Percentiles rank a stretch among this genome's conserved stretches.
These are phyloP conservation scores for Exophiala sp. DNA, from an alignment of 2,329 filamentous ascomycete genomes.

Conservation along the genomic window DNA sequence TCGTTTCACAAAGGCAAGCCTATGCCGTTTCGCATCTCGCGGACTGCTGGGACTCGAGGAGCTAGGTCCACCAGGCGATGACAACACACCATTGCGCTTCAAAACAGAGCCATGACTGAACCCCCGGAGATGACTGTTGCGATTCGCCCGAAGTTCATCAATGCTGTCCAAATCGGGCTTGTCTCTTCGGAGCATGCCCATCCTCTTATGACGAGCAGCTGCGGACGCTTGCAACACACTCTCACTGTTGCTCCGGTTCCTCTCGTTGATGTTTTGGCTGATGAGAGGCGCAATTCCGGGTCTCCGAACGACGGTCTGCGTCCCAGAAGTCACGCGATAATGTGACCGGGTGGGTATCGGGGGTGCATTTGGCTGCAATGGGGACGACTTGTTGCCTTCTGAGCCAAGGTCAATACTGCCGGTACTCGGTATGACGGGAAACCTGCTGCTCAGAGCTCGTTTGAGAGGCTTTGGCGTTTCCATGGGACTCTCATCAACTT, in stretches of 20 bases:
- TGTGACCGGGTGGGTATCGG: conserved; percentile 77
- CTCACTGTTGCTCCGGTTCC: conserved; percentile 58
- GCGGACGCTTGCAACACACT: conserved; percentile 48
- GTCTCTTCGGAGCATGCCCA: conserved; percentile 56
- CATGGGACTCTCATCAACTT: conserved; percentile 60
- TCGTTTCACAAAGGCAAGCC: conserved; percentile 45
- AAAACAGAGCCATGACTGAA: conserved; percentile 53
- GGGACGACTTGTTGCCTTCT: conserved; percentile 23
- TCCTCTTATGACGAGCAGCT: conserved; percentile 49
- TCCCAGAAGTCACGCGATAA: conserved; percentile 52
- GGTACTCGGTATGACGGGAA: conserved; percentile 63
- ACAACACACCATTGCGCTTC: conserved; percentile 33
- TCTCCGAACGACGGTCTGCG: conserved; percentile 49
- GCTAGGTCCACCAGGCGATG: conserved; percentile 32
- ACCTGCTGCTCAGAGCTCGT: conserved; percentile 50
- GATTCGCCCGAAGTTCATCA: conserved; percentile 48
- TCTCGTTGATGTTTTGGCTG: conserved; percentile 56
- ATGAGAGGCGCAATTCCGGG: conserved; percentile 63
- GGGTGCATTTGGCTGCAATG: conserved; percentile 51
- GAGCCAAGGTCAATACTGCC: conserved; percentile 40
- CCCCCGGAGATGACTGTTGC: conserved; percentile 51
- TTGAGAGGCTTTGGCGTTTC: conserved; percentile 70
- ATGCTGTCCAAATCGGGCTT: conserved; percentile 50
- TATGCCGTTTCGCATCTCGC: conserved; percentile 37
- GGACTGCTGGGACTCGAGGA: conserved; percentile 43